These are phyloP conservation scores for Castanea crenata DNA, from an alignment of 306 rosid species.

Conservation along the genomic window DNA sequence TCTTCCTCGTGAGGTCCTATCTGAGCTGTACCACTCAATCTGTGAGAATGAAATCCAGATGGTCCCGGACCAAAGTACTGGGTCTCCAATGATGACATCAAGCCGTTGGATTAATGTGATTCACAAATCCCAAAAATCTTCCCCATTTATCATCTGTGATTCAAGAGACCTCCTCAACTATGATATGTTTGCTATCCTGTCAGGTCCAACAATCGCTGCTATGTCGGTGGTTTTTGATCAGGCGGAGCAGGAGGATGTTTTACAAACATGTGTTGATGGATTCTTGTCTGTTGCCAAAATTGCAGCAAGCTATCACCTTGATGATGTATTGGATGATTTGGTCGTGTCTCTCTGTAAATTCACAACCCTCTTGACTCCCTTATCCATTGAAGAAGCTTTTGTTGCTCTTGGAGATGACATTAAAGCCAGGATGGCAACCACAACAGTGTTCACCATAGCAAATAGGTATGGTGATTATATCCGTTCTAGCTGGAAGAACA, in stretches of 20 bases:
- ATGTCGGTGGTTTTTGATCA: constrained; percentile 96
- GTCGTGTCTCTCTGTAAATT: constrained; percentile 96
- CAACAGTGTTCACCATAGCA: constrained; percentile 88
- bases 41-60: constrained; percentile 96
- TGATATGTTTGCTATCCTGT: constrained; percentile 95
- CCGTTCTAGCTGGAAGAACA: constrained; percentile 96
- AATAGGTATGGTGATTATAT: constrained; percentile 93
- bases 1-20: constrained; percentile 83
- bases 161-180: constrained; percentile 81
- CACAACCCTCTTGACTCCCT: constrained; percentile 88
- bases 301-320: constrained; percentile 96
- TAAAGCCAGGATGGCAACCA: constrained; percentile 95
- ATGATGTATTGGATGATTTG: constrained; percentile 94
- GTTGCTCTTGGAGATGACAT: constrained; percentile 90
- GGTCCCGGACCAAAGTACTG: constrained; percentile 85
- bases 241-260: constrained; percentile 87
- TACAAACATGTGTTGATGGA: constrained; percentile 94
- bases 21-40: constrained; percentile 87
- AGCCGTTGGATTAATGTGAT: constrained; percentile 94
- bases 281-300: constrained; percentile 92
- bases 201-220: constrained; percentile 98
- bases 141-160: constrained; percentile 84
- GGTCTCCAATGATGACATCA: constrained; percentile 93
- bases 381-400: constrained; percentile 81
- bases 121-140: constrained; percentile 77